A percentile compares a stretch with the other conserved stretches of the same genome.
These are phyloP conservation scores for Chrysopogon serrulatus DNA, from an alignment of 176 grass and related monocot genomes.

Conservation along the genomic window DNA sequence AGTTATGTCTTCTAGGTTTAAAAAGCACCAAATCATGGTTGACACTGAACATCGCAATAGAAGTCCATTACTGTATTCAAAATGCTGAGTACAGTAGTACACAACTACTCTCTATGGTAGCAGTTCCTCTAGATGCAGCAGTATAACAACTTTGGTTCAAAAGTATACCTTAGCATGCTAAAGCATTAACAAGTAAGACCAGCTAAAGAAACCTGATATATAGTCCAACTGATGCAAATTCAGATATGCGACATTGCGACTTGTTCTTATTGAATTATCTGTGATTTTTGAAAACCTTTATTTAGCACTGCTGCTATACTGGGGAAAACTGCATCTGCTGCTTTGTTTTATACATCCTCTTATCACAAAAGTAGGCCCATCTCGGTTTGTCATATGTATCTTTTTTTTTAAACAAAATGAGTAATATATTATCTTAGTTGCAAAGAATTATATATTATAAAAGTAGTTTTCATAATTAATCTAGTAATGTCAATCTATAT, in stretches of 20 bases:
- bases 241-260: not conserved
- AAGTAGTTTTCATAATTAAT: not conserved
- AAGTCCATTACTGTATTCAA: slow-evolving; percentile 14
- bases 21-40: not conserved
- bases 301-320: not conserved
- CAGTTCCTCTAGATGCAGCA: not conserved
- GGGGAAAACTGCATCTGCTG: not conserved
- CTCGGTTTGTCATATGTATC: not conserved
- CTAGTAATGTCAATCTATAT: not conserved
- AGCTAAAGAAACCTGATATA: not conserved
- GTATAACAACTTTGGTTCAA: not conserved
- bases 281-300: not conserved
- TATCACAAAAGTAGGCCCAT: not conserved
- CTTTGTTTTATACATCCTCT: not conserved
- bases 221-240: not conserved
- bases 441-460: not conserved
- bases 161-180: not conserved
- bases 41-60: not conserved
- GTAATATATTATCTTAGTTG: not conserved
- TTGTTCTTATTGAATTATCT: not conserved
- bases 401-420: too few species aligned
- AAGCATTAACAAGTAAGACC: not conserved
- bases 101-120: not conserved
- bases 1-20: slow-evolving; percentile 9
- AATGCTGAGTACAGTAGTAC: not conserved